Base-by-base conservation (phyloP, 2,329 filamentous ascomycete species). In the Pseudocercospora musae region DNA sequence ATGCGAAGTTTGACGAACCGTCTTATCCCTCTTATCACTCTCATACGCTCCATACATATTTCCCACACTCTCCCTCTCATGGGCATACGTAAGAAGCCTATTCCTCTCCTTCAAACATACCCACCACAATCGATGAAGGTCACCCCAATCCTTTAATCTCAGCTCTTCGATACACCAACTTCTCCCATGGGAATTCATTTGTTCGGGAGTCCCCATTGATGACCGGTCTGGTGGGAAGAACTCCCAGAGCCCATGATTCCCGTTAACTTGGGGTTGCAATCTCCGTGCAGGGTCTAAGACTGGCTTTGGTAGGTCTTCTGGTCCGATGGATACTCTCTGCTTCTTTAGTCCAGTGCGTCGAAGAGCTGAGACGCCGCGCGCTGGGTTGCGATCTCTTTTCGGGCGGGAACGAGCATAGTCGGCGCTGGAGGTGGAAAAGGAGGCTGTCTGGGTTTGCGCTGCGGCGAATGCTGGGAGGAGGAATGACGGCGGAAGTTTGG, bases 61-160 rank as follows among this genome's bases (percentile, higher is more conserved):
- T 67, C 88, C 82, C 59, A 90, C 74, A 69, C 89, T 84, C 29
- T 80, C 73, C 70, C 91, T 84, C 80, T 96, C 92, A 61, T 82
- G 77, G 58, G 82, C 82, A 69, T 89, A 87, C 29, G 96, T 98
- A n/a, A 87, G 83, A 70, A 98, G 86, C 69, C 91, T 86, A 78
- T 99, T 99, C 71, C 90, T 84, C 80, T 99, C 95, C 79, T 91
- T 92, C 63, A 89, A 85, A 75, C 95, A 98, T 59, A 92, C 85
- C 92, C 93, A 99, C 92, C 94, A 99, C 73, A 99, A 82, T 65
- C 83, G 82, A 77, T 98, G 93, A 71, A 99, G 79, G 76, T 98
- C 93, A 65, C 96, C 91, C 91, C 92, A 99, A 66, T 89, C 92
- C 80, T 97, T 97, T 66, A 85, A 83, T 66, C 93, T 85, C 72